A percentile compares a stretch with the other conserved stretches of the same genome.
phyloP scores from a whole-genome alignment of 805 yeast genomes.

The Candida germanica region DNA sequence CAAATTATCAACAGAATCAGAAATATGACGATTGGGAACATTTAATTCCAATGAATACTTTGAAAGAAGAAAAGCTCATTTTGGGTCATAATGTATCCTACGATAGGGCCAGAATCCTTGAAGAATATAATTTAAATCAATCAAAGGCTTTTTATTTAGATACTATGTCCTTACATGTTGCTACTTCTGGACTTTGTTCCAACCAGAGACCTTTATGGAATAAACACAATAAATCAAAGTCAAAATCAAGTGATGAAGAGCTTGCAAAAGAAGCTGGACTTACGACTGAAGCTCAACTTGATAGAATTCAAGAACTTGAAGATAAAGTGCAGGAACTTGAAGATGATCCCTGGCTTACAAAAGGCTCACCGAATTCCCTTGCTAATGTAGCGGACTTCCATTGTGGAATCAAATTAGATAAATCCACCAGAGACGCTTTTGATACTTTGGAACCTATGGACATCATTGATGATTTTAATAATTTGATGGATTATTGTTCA shows the following conservation, averaged over 20 bases:
- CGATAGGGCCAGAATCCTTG: constrained; percentile 82
- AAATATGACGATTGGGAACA: constrained; percentile 47
- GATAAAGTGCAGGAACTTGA: constrained; percentile 28
- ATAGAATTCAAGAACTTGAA: neutral
- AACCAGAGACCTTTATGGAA: constrained; percentile 81
- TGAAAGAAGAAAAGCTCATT: constrained; percentile 47
- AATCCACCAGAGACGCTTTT: constrained; percentile 65
- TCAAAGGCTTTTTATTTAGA: constrained; percentile 81
- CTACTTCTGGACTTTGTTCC: constrained; percentile 89
- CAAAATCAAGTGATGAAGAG: constrained; percentile 15
- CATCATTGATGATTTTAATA: constrained; percentile 54
- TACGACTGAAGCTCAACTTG: constrained; percentile 13
- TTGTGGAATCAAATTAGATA: constrained; percentile 65
- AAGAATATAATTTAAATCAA: constrained; percentile 70
- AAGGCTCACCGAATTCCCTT: constrained; percentile 75
- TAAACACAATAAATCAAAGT: constrained; percentile 46
- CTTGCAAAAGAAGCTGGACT: constrained; percentile 11
- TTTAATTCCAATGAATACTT: constrained; percentile 70
- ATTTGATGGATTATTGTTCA: constrained; percentile 78
- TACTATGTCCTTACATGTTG: constrained; percentile 90
- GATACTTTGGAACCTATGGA: constrained; percentile 49
- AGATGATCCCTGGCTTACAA: constrained; percentile 83
- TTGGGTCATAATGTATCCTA: constrained; percentile 90
- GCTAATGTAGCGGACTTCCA: constrained; percentile 78
- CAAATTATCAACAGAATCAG: constrained; percentile 44